phyloP scores from a whole-genome alignment of 495 filamentous ascomycete species.

The Xylaria grammica region DNA sequence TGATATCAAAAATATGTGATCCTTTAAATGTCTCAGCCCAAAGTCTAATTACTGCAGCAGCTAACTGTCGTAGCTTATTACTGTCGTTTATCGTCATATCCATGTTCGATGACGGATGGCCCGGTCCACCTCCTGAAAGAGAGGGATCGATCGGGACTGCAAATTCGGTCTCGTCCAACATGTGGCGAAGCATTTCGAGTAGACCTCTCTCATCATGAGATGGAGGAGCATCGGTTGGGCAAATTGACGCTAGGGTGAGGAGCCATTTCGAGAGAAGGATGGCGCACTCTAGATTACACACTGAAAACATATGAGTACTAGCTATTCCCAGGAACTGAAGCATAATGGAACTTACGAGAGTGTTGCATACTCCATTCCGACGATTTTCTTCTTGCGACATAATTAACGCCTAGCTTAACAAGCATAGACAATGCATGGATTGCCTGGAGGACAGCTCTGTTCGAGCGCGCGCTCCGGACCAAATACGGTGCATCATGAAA shows the following conservation, averaged over 20 bases:
- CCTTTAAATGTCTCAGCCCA: constrained; percentile 74
- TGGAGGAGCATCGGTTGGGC: constrained; percentile 48
- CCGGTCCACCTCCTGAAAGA: constrained; percentile 43
- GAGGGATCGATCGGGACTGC: constrained; percentile 62
- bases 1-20: constrained; percentile 70
- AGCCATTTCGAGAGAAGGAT: constrained; percentile 65
- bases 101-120: constrained; percentile 41
- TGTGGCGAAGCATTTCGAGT: constrained; percentile 69
- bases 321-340: background rate
- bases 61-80: constrained; percentile 63
- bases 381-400: constrained; percentile 71
- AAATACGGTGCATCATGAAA: constrained; percentile 64
- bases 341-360: constrained; percentile 50
- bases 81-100: constrained; percentile 51
- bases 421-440: constrained; percentile 72
- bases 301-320: constrained; percentile 33
- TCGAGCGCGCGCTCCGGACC: constrained; percentile 60
- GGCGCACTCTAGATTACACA: constrained; percentile 73
- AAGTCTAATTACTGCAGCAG: constrained; percentile 65
- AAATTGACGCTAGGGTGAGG: constrained; percentile 49
- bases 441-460: constrained; percentile 67
- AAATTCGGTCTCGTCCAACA: constrained; percentile 79
- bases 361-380: constrained; percentile 76
- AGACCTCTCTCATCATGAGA: constrained; percentile 67
- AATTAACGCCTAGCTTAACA: constrained; percentile 70